Evolutionary conservation across 2,329 filamentous ascomycete genomes (phyloP).

Genomic region (Phoma sp.): DNA sequence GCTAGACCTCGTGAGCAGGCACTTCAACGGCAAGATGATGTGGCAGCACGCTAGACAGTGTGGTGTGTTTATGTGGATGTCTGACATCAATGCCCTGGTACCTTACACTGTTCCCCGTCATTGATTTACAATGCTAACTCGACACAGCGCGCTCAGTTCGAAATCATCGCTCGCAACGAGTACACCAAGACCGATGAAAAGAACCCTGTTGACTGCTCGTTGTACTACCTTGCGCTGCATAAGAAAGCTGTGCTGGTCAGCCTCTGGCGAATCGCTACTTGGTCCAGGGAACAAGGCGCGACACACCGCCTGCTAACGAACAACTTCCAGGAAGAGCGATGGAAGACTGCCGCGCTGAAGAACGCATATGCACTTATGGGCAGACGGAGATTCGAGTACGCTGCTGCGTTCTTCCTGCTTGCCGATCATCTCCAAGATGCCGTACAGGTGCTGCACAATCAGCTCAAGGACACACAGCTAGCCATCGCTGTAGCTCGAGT

Average conservation of each 20-base stretch:
- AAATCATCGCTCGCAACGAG: slow-evolving; percentile 88
- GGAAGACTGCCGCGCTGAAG: slow-evolving; percentile 88
- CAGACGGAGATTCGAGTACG: slow-evolving; percentile 90
- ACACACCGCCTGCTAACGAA: slow-evolving; percentile 85
- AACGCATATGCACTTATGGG: slow-evolving; percentile 96
- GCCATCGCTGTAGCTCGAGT: slow-evolving; percentile 87
- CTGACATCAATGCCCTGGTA: slow-evolving; percentile 77
- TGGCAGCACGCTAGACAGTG: slow-evolving; percentile 88
- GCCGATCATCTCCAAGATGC: slow-evolving; percentile 86
- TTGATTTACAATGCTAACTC: background rate
- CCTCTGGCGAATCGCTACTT: slow-evolving; percentile 91
- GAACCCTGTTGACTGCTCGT: slow-evolving; percentile 86
- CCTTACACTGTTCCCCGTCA: slow-evolving; percentile 36
- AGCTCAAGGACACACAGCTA: slow-evolving; percentile 86
- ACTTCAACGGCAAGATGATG: slow-evolving; percentile 78
- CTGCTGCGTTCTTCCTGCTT: slow-evolving; percentile 92
- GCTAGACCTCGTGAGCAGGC: slow-evolving; percentile 78
- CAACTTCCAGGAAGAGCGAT: slow-evolving; percentile 85
- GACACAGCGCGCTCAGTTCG: slow-evolving; percentile 76
- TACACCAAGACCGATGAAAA: slow-evolving; percentile 88
- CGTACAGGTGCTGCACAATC: slow-evolving; percentile 82
- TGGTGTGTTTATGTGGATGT: slow-evolving; percentile 94
- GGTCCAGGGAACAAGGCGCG: slow-evolving; percentile 83
- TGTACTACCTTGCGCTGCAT: slow-evolving; percentile 87
- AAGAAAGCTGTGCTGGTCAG: slow-evolving; percentile 92